Conservation (phyloP, 2,329 filamentous ascomycete genomes). For the Ambrosiella xylebori region DNA sequence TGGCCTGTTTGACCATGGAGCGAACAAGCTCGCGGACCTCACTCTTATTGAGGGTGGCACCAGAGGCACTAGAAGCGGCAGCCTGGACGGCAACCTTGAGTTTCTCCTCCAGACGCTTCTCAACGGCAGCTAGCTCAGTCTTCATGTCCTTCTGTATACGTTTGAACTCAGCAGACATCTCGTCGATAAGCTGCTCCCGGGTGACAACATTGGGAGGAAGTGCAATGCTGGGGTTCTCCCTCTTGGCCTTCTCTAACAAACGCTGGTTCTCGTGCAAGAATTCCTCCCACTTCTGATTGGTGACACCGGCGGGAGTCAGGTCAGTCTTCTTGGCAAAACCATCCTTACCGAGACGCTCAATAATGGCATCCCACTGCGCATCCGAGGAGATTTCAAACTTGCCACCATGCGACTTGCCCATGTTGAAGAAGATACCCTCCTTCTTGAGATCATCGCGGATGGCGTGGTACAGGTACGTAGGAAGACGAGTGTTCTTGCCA, state of each 20-base stretch:
- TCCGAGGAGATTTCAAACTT: slow-evolving; percentile 25
- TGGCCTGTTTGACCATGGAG: slow-evolving; percentile 25
- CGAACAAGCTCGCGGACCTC: slow-evolving; percentile 28
- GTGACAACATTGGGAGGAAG: slow-evolving; percentile 24
- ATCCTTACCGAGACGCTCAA: slow-evolving; percentile 24
- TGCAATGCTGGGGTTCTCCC: slow-evolving; percentile 14
- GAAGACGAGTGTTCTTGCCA: slow-evolving; percentile 31
- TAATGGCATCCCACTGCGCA: slow-evolving; percentile 30
- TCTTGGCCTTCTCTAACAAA: slow-evolving; percentile 22
- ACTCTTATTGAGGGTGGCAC: slow-evolving; percentile 20
- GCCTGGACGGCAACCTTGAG: slow-evolving; percentile 15
- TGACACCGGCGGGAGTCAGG: slow-evolving; percentile 15
- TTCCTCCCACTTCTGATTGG: slow-evolving; percentile 20
- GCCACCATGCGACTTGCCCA: slow-evolving; percentile 25
- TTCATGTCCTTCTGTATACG: slow-evolving; percentile 24
- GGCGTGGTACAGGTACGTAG: slow-evolving; percentile 48
- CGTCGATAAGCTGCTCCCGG: slow-evolving; percentile 31
- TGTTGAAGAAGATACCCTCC: slow-evolving; percentile 30
- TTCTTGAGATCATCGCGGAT: slow-evolving; percentile 36
- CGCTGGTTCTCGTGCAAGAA: slow-evolving; percentile 18
- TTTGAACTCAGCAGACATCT: slow-evolving; percentile 25
- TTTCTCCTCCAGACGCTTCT: slow-evolving; percentile 20
- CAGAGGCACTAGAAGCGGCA: slow-evolving; percentile 3
- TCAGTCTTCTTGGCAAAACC: slow-evolving; percentile 10
- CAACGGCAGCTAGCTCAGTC: slow-evolving; percentile 23